Conservation (phyloP, 306 rosid genomes). For the Acacia melanoxylon region DNA sequence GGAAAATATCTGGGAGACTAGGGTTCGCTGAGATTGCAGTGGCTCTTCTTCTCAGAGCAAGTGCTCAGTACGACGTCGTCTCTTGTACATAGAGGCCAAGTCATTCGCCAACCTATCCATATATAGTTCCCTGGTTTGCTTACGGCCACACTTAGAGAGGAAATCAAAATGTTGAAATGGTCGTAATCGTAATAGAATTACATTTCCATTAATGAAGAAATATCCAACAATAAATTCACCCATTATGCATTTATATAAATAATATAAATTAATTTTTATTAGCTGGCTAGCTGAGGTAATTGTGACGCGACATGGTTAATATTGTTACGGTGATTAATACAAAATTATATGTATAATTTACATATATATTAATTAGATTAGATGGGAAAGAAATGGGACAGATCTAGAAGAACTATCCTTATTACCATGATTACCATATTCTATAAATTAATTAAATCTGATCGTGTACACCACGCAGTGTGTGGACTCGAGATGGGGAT, state of each 20-base stretch:
- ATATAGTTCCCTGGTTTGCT: neutral
- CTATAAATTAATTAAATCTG: slow-evolving; percentile 11
- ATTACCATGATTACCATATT: neutral
- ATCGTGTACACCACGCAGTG: slow-evolving; percentile 45
- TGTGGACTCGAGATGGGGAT: slow-evolving; percentile 10
- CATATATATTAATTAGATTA: neutral
- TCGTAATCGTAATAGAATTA: neutral
- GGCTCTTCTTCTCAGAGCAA: neutral
- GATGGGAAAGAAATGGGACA: neutral
- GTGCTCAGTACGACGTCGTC: neutral
- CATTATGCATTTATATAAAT: neutral
- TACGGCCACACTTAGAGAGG: neutral
- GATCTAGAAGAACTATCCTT: slow-evolving; percentile 27
- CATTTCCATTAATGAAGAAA: neutral
- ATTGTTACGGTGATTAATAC: neutral
- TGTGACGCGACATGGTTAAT: neutral
- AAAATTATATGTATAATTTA: neutral
- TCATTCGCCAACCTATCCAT: neutral
- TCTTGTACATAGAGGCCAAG: neutral
- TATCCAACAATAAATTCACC: neutral
- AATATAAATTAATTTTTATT: neutral
- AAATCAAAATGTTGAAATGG: neutral
- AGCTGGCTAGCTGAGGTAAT: neutral
- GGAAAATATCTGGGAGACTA: no score
- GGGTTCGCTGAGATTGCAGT: neutral